Conservation (phyloP, 2,329 filamentous ascomycete species). For the Acrocalymma vagum region DNA sequence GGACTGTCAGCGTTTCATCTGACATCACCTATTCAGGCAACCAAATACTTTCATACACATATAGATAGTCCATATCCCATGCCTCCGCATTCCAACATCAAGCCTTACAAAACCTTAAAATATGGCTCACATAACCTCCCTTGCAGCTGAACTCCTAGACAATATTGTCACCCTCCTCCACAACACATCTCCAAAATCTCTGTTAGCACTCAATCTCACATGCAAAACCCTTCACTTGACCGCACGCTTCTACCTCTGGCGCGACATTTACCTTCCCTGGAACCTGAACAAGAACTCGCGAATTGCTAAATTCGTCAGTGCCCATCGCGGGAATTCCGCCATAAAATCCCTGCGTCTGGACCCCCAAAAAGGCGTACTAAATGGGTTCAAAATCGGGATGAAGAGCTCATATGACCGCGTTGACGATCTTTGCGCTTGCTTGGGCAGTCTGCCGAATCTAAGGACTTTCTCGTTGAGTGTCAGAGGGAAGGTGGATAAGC, state of each 20-base stretch:
- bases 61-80: too few relatives aligned
- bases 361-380: constrained; percentile 1
- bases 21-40: too few relatives aligned
- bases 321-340: background rate
- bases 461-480: constrained; percentile 2
- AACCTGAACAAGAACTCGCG: constrained; percentile 7
- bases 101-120: too few relatives aligned
- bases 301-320: constrained; percentile 6
- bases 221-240: constrained; percentile 2
- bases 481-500: constrained; percentile 2
- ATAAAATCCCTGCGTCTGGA: constrained; percentile 3
- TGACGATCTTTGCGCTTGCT: constrained; percentile 2
- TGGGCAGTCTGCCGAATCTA: constrained; percentile 3
- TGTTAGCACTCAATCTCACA: background rate
- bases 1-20: too few relatives aligned
- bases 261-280: constrained; percentile 3
- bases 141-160: constrained; percentile 6
- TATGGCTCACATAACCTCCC: constrained; percentile 6
- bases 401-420: constrained; percentile 6
- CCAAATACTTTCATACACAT: too few relatives aligned
- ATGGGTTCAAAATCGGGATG: constrained; percentile 8
- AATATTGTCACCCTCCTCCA: constrained; percentile 2
- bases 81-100: too few relatives aligned
- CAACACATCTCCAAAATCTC: background rate
- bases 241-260: background rate